Percentiles rank a stretch among this genome's conserved stretches.
phyloP scores from a whole-genome alignment of 1,284 basidiomycete genomes.

The Inonotus hispidus region DNA sequence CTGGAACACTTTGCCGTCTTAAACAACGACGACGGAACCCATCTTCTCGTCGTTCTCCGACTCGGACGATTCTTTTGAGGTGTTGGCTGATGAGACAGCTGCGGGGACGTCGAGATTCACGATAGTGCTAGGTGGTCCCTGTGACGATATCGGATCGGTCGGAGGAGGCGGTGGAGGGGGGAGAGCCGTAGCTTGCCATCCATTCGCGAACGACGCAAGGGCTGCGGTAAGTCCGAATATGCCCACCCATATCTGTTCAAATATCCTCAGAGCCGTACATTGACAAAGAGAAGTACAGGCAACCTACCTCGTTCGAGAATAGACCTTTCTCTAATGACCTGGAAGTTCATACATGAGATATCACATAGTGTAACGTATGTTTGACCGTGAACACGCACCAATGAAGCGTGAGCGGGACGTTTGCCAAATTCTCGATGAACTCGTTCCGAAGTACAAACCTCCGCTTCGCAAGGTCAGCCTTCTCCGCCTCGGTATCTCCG shows the following conservation, averaged over 20 bases:
- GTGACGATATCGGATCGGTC: not conserved
- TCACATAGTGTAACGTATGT: not conserved
- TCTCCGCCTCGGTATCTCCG: conserved; percentile 42
- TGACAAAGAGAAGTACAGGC: not conserved
- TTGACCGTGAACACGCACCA: conserved; percentile 47
- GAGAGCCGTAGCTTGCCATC: conserved; percentile 69
- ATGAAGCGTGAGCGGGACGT: conserved; percentile 78
- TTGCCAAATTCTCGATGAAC: conserved; percentile 65
- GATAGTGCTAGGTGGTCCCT: not conserved
- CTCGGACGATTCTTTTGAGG: not conserved
- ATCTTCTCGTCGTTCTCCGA: not conserved
- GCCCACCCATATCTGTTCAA: conserved; percentile 51
- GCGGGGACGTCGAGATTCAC: not conserved
- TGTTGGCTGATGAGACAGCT: not conserved
- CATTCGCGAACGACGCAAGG: conserved; percentile 60
- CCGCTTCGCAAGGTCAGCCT: conserved; percentile 49
- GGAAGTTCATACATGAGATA: not conserved
- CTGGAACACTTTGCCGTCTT: not conserved
- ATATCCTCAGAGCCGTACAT: too few relatives aligned
- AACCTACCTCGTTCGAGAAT: conserved; percentile 55
- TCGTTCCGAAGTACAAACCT: conserved; percentile 74
- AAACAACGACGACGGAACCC: not conserved
- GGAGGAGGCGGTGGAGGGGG: conserved; percentile 25
- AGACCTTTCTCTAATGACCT: conserved; percentile 68
- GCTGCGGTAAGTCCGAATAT: conserved; percentile 60